Percentiles rank a stretch among this genome's conserved stretches.
These are phyloP conservation scores for Brassica hybrid DNA, from an alignment of 441 rosid genomes.

Conservation along the genomic window DNA sequence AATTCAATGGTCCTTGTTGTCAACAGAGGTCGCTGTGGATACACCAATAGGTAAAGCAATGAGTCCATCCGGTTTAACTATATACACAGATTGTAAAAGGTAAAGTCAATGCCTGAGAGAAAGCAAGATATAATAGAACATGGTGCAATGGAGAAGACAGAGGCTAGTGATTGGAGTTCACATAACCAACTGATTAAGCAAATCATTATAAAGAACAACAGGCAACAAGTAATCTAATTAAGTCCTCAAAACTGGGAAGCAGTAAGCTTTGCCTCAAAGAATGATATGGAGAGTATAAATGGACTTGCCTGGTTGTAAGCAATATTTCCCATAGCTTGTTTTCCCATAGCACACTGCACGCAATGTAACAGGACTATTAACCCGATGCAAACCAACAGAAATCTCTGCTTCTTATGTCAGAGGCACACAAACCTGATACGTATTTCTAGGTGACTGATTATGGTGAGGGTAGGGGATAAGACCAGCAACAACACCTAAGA, in stretches of 20 bases:
- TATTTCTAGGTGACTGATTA: constrained; percentile 98
- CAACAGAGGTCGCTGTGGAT: constrained; percentile 94
- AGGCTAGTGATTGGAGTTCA: constrained; percentile 13
- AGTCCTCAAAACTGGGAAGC: constrained; percentile 27
- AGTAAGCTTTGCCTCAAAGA: no score
- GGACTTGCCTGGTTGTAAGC: not conserved
- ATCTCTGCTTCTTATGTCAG: constrained; percentile 22
- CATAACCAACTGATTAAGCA: constrained; percentile 25
- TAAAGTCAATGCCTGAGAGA: constrained; percentile 25
- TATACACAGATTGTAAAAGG: constrained; percentile 13
- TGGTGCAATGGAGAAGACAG: constrained; percentile 6
- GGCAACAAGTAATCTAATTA: constrained; percentile 16
- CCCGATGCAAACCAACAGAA: constrained; percentile 30
- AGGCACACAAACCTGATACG: constrained; percentile 75
- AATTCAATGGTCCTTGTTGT: constrained; percentile 94
- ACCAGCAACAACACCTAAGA: constrained; percentile 97
- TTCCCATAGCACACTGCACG: no score
- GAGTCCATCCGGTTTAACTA: constrained; percentile 90
- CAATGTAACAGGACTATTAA: no score
- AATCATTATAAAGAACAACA: constrained; percentile 17
- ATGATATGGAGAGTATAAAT: no score
- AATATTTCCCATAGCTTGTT: not conserved
- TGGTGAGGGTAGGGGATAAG: constrained; percentile 98
- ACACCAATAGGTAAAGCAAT: constrained; percentile 86
- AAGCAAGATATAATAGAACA: constrained; percentile 6